phyloP scores from a whole-genome alignment of 2,329 filamentous ascomycete species.

The Fusarium sp. region DNA sequence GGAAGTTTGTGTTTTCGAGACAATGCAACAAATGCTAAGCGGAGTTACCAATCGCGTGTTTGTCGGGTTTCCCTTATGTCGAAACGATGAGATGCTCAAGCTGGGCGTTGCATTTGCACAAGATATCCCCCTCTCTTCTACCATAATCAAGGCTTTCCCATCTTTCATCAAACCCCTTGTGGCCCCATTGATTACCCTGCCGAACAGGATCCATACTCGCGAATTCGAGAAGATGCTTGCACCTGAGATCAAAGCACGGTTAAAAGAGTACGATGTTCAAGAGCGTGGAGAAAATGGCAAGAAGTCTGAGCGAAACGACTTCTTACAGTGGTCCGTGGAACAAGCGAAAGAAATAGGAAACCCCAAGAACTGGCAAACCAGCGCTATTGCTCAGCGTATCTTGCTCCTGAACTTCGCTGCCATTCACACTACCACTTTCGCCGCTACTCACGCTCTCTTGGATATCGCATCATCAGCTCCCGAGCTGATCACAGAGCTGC shows the following conservation, averaged over 20 bases:
- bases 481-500: constrained; percentile 1
- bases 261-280: constrained; percentile 2
- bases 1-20: constrained; percentile 2
- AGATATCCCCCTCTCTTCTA: neutral
- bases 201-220: constrained; percentile 14
- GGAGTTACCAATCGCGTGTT: constrained; percentile 12
- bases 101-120: constrained; percentile 12
- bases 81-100: constrained; percentile 8
- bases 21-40: neutral
- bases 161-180: neutral
- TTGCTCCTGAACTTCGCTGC: constrained; percentile 16
- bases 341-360: constrained; percentile 16
- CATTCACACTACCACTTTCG: constrained; percentile 20
- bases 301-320: neutral
- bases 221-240: constrained; percentile 9
- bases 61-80: neutral
- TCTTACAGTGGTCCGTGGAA: constrained; percentile 7
- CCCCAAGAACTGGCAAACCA: constrained; percentile 12
- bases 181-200: neutral
- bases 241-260: constrained; percentile 7
- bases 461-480: constrained; percentile 10
- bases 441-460: constrained; percentile 9
- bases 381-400: constrained; percentile 7
- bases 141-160: constrained; percentile 3
- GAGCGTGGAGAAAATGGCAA: neutral